These are phyloP conservation scores for Cryomyces minteri DNA, from an alignment of 495 filamentous ascomycete species.

Conservation along the genomic window DNA sequence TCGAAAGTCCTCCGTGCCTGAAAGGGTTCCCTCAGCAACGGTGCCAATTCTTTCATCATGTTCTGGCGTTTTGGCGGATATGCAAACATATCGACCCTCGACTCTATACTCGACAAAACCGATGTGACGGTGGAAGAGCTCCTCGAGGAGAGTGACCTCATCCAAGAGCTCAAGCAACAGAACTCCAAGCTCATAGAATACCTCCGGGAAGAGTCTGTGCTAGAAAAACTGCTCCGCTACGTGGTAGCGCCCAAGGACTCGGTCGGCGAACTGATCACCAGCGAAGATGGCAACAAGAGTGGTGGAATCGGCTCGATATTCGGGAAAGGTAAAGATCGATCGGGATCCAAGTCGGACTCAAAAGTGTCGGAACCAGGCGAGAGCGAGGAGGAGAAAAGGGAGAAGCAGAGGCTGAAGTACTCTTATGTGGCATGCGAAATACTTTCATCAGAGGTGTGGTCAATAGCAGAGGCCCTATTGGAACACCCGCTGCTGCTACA, in stretches of 20 bases:
- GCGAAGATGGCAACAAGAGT: background rate
- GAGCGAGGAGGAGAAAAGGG: conserved; percentile 26
- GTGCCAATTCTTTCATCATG: no score
- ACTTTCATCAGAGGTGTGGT: conserved; percentile 91
- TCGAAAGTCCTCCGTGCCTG: no score
- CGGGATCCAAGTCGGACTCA: conserved; percentile 12
- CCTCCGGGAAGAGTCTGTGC: conserved; percentile 68
- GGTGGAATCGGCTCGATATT: conserved; percentile 4
- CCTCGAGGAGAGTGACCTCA: conserved; percentile 84
- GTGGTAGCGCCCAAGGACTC: conserved; percentile 54
- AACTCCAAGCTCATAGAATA: conserved; percentile 97
- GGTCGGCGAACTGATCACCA: background rate
- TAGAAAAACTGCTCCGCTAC: conserved; percentile 78
- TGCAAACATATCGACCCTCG: conserved; percentile 73
- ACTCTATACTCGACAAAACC: conserved; percentile 87
- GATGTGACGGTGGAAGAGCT: conserved; percentile 91
- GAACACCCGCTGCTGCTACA: conserved; percentile 58
- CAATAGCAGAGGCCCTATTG: conserved; percentile 81
- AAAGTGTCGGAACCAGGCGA: conserved; percentile 12
- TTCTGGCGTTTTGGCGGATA: conserved; percentile 46
- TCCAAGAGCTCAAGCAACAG: conserved; percentile 94
- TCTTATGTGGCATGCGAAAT: conserved; percentile 86
- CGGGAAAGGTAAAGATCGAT: conserved; percentile 13
- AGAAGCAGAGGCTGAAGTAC: conserved; percentile 79
- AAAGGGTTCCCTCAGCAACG: no score